Conservation (phyloP, 768 basidiomycete species). For the Auriscalpium microsporum region DNA sequence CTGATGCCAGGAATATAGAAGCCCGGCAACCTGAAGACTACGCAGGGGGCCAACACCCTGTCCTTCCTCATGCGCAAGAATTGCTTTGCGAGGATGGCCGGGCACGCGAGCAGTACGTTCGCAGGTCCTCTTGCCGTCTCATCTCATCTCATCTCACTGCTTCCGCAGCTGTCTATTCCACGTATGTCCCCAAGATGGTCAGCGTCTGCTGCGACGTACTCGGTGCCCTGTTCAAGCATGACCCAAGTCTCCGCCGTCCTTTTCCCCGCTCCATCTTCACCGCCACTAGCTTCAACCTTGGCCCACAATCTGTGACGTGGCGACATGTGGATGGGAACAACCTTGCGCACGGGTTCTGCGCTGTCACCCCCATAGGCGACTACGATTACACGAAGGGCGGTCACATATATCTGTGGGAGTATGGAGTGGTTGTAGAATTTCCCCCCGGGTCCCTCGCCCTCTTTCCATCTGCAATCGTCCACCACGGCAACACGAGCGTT, state of each 20-base stretch:
- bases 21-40: neutral
- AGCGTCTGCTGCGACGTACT: neutral
- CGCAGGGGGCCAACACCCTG: neutral
- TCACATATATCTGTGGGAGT: too few relatives aligned
- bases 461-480: neutral
- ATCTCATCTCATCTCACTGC: neutral
- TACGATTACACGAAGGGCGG: too few relatives aligned
- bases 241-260: conserved; percentile 13
- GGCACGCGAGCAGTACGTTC: neutral
- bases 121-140: neutral
- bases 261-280: conserved; percentile 23
- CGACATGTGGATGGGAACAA: conserved; percentile 25
- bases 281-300: conserved; percentile 24
- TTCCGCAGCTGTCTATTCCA: neutral
- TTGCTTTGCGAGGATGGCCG: too few relatives aligned
- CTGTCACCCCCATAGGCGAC: too few relatives aligned
- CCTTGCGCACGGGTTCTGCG: conserved; percentile 21
- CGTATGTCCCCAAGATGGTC: neutral
- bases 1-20: too few relatives aligned
- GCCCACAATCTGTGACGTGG: conserved; percentile 4
- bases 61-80: too few relatives aligned
- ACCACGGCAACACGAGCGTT: neutral
- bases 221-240: conserved; percentile 1
- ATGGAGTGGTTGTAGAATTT: too few relatives aligned
- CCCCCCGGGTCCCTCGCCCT: too few relatives aligned